These are phyloP conservation scores for Solanum boliviense DNA, from an alignment of 257 asterid genomes.

Conservation along the genomic window DNA sequence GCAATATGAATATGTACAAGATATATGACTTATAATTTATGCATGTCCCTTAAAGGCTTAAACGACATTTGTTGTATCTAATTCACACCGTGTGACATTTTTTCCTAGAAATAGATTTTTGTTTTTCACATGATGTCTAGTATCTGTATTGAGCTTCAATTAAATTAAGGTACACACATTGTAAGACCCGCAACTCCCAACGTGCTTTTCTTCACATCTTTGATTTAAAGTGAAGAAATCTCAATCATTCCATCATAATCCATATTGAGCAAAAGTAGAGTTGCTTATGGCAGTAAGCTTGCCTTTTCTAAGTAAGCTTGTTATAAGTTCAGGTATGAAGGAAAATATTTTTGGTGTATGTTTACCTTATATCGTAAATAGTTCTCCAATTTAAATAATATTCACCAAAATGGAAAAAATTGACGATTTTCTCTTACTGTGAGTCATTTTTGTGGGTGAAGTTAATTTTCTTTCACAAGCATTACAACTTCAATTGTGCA, in stretches of 20 bases:
- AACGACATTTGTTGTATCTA: background rate
- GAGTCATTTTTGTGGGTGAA: background rate
- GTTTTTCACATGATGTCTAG: accelerated
- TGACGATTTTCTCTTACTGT: background rate
- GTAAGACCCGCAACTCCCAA: background rate
- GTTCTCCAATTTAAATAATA: background rate
- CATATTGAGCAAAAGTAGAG: accelerated
- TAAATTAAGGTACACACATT: accelerated
- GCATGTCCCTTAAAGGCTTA: background rate
- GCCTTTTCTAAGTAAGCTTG: background rate
- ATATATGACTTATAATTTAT: background rate
- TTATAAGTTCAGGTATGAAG: background rate
- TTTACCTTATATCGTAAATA: background rate
- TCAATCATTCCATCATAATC: background rate
- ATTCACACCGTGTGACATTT: background rate
- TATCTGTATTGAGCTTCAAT: background rate
- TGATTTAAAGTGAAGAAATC: accelerated
- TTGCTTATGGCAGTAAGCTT: background rate
- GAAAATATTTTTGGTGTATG: background rate
- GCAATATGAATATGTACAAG: background rate
- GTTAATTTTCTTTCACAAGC: background rate
- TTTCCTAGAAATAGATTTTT: background rate
- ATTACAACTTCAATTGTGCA: background rate
- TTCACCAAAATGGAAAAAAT: background rate
- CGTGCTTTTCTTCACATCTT: no score